Percentiles rank a stretch among this genome's conserved stretches.
phyloP scores from a whole-genome alignment of 495 filamentous ascomycete species.

The Platismatia glauca region DNA sequence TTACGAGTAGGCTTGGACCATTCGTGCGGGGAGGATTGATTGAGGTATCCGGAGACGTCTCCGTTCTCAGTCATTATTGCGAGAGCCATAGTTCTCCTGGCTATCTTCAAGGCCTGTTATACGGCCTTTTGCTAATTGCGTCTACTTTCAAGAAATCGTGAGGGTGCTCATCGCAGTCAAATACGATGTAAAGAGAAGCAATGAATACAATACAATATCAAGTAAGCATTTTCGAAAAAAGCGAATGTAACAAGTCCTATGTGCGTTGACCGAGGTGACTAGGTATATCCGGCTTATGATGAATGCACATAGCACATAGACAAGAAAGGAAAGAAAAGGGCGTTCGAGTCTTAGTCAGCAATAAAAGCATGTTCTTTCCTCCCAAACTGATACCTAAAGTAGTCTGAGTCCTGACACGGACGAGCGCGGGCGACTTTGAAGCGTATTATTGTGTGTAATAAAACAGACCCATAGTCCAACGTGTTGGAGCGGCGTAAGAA shows the following conservation, averaged over 20 bases:
- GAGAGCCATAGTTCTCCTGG: background rate
- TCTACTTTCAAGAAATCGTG: background rate
- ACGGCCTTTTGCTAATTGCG: background rate
- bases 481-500: background rate
- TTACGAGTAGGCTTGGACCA: background rate
- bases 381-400: no score
- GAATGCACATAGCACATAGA: no score
- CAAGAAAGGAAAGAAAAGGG: background rate
- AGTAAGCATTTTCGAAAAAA: no score
- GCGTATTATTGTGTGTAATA: no score
- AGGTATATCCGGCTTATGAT: no score
- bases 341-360: background rate
- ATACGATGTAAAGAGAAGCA: background rate
- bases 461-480: no score
- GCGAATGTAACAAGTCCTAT: background rate
- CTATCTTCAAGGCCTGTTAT: background rate
- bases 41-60: background rate
- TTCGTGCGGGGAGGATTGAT: background rate
- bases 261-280: no score
- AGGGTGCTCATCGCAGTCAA: background rate
- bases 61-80: background rate
- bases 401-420: no score
- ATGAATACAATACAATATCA: no score
- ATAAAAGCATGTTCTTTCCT: no score
- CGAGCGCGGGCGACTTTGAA: no score